Base-by-base conservation (phyloP, 441 rosid genomes). In the Populus hybrid region DNA sequence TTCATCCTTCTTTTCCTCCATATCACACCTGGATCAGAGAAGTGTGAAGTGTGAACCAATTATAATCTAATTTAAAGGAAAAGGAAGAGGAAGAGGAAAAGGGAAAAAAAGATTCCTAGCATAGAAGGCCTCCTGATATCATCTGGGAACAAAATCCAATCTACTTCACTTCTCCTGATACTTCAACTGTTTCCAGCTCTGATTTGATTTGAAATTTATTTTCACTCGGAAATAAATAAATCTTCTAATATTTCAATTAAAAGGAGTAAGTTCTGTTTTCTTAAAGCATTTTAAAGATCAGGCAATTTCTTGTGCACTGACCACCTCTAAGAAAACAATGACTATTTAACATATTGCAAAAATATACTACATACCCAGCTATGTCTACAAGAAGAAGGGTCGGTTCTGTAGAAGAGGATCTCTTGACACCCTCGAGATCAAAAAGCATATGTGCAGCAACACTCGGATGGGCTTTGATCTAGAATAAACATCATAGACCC, bases 1-100 rank as follows among this genome's bases (percentile, higher is more conserved):
- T 81, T 96, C 99, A 81, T 94, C 99, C 88, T 96, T 93, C 91
- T 93, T 93, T 88, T 93, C 98, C 79, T 96, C 99, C 98, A 94
- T 96, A 81, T 96, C 98, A 80, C 99, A 94, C 76, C 95, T 93
- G 82, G 74, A 85, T 83, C 70, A 81, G 30, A 79, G 69, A 73
- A 82, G 57, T 1, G 57, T 4, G 20, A 46, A 46, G 35, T 11
- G 63, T 21, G 69, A 71, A 84, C 66, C 68, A 68, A 26, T 73
- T 28, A 72, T 8, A 66, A 69, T 72, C 65, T 8, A 54, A 18
- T 10, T 61, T 46, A 46, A 46, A 14, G 57, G 54, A 42, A 42
- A 42, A 42, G 54, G 20, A 34, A 34, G 7, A 46, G 16, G 57
- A 34, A 34, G 36, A 46, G 57, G 57, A 46, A 46, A 14, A 5